Percentiles rank a stretch among this genome's conserved stretches.
phyloP scores from a whole-genome alignment of 2,329 filamentous ascomycete species.

The Claviceps sp. region DNA sequence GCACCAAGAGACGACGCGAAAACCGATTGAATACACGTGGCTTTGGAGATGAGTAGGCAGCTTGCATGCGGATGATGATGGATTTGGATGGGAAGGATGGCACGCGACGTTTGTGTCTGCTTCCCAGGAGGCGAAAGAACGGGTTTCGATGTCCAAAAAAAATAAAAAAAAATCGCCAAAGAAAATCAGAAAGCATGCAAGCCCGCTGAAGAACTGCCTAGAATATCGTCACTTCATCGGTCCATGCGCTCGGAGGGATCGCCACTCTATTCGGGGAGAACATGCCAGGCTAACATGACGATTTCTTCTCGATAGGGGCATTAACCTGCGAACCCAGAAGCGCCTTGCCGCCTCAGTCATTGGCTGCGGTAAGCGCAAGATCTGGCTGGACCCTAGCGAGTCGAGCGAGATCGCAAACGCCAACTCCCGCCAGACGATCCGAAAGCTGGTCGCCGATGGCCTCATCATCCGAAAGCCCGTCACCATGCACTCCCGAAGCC shows the following conservation, averaged over 20 bases:
- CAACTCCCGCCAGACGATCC: conserved; percentile 99
- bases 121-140: background rate
- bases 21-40: conserved; percentile 2
- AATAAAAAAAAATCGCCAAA: background rate
- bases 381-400: conserved; percentile 99
- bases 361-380: conserved; percentile 99
- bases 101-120: background rate
- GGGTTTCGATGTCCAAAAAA: background rate
- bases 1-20: background rate
- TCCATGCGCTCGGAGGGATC: background rate
- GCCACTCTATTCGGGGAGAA: background rate
- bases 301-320: conserved; percentile 43
- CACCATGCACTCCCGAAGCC: conserved; percentile 97
- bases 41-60: conserved; percentile 1
- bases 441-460: conserved; percentile 99
- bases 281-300: conserved; percentile 16
- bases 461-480: conserved; percentile 99
- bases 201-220: background rate
- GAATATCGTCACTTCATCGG: background rate
- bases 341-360: conserved; percentile 97
- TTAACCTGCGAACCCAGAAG: conserved; percentile 99
- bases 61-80: conserved; percentile 2
- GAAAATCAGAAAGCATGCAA: background rate
- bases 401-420: conserved; percentile 98
- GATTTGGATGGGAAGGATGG: background rate